phyloP scores from a whole-genome alignment of 2,329 filamentous ascomycete genomes.

The Fusarium burgessii region DNA sequence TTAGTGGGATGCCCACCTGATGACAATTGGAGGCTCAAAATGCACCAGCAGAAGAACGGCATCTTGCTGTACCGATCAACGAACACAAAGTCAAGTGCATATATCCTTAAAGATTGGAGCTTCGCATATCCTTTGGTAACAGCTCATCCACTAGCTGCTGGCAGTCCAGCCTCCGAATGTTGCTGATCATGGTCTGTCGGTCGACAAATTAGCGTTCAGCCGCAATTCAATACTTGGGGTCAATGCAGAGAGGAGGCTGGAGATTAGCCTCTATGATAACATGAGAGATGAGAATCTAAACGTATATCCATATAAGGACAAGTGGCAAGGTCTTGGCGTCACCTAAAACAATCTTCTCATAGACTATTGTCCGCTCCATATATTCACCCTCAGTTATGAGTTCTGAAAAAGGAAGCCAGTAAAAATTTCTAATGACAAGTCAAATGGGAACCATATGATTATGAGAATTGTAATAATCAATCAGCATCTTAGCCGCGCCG shows the following conservation, averaged over 20 bases:
- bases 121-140: not conserved
- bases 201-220: constrained; percentile 14
- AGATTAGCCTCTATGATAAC: constrained; percentile 6
- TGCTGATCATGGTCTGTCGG: not conserved
- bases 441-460: constrained; percentile 11
- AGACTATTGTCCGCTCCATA: not conserved
- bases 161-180: not conserved
- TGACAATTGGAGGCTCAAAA: constrained; percentile 23
- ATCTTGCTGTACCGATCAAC: constrained; percentile 4
- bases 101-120: not conserved
- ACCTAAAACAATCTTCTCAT: constrained; percentile 7
- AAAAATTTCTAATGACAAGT: constrained; percentile 18
- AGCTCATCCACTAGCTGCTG: not conserved
- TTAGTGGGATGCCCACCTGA: constrained; percentile 3
- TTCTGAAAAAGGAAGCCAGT: constrained; percentile 22
- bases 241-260: constrained; percentile 8
- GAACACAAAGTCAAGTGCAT: constrained; percentile 23
- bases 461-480: not conserved
- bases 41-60: not conserved
- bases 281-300: not conserved
- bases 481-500: constrained; percentile 5
- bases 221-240: constrained; percentile 1
- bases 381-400: constrained; percentile 3
- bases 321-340: constrained; percentile 5
- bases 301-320: not conserved